Base-by-base conservation (phyloP, 1,284 basidiomycete genomes). In the Papiliotrema fonsecae region DNA sequence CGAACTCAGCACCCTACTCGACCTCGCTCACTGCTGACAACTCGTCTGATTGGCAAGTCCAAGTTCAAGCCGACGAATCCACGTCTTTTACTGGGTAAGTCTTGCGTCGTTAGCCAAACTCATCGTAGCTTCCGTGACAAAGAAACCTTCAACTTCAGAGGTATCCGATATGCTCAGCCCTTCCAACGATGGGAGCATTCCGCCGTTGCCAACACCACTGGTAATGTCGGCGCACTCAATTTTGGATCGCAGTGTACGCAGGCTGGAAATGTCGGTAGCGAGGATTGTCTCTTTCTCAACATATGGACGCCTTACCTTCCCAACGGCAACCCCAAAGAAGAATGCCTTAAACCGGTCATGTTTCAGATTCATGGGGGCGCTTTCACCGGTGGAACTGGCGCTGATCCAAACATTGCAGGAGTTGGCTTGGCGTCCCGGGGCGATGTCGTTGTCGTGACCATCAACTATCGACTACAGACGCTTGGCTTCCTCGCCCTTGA, bases 371-470 rank as follows among this genome's bases (percentile, higher is more conserved):
- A 58, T 30, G 61, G 61, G 10, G 58, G 62, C 13, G 51, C 51
- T 19, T 59, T 57, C 34, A 54, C 64, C 2, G 52, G 55, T n/a
- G 78, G 78, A 6, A 70, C 73, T 47, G 73, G 73, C 18, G 47
- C 65, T 6, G 73, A 76, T 47, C 54, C 67, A 4, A 63, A 66
- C 9, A 75, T 67, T 58, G 77, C 78, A 47, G 78, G 78, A 3
- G 75, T 76, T 0, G 74, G 70, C 49, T 41, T 77, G 43, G 74
- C 67, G 4, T 75, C 74, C 51, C 64, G 77, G 13, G 67, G 73
- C 5, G 76, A 78, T 14, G 58, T 82, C 28, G 72, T 83, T n/a
- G 79, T 80, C 42, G 80, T 82, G 34, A 79, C 75, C 48, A 34
- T 82, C 56, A 80, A 81, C 57, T 82, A 83, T 55, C 76, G 81